Conservation (phyloP, 202 grass and related monocot genomes). For the Setaria viridis region DNA sequence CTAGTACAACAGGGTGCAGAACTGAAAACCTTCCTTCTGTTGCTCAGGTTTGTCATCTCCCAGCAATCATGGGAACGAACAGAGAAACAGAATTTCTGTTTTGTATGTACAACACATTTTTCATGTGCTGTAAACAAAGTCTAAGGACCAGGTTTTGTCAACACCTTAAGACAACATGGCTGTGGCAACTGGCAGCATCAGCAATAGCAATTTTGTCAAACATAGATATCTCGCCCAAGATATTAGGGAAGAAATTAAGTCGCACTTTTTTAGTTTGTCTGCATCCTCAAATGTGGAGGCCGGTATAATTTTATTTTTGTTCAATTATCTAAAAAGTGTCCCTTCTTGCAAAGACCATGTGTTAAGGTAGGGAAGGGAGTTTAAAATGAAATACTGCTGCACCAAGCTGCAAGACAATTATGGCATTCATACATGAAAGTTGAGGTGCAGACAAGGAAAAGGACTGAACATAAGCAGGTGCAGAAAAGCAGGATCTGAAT, state of each 20-base stretch:
- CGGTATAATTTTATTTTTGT: not conserved
- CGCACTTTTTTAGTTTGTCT: not conserved
- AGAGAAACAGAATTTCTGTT: constrained; percentile 14
- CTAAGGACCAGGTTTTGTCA: constrained; percentile 14
- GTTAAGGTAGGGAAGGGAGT: not conserved
- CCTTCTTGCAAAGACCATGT: not conserved
- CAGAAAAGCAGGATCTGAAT: not conserved
- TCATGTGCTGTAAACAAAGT: constrained; percentile 24
- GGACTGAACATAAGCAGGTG: not conserved
- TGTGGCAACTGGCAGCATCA: constrained; percentile 2
- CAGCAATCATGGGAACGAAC: constrained; percentile 31
- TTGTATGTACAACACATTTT: not conserved
- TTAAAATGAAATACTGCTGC: not conserved
- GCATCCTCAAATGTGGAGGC: not conserved
- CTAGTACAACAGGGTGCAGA: constrained; percentile 19
- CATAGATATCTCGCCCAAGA: not conserved
- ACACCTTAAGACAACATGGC: not conserved
- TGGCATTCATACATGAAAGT: not conserved
- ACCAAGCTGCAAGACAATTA: not conserved
- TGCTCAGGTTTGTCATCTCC: constrained; percentile 17
- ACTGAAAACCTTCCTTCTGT: constrained; percentile 32
- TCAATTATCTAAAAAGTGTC: not conserved
- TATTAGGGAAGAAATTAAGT: not conserved
- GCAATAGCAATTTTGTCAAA: constrained; percentile 34
- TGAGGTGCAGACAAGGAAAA: not conserved